Conservation (phyloP, 2,329 filamentous ascomycete genomes). For the Sphaerulina musiva region DNA sequence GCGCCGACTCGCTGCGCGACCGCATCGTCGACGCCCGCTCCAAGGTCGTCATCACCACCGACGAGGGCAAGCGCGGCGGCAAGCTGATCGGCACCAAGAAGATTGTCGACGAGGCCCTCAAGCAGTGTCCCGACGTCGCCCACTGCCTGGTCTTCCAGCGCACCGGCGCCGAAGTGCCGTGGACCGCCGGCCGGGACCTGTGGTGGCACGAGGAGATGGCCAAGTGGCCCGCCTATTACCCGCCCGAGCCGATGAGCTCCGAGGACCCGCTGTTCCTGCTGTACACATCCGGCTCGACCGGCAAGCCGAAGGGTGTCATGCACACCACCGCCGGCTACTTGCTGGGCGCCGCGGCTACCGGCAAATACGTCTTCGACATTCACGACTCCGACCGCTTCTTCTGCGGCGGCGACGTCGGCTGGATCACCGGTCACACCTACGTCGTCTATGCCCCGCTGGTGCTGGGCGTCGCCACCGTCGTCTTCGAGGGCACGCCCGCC, state of each 20-base stretch:
- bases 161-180: slow-evolving; percentile 86
- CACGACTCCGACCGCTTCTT: slow-evolving; percentile 92
- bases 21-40: slow-evolving; percentile 85
- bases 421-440: slow-evolving; percentile 98
- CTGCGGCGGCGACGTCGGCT: slow-evolving; percentile 96
- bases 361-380: slow-evolving; percentile 98
- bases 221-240: slow-evolving; percentile 89
- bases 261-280: slow-evolving; percentile 96
- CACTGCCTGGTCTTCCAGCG: slow-evolving; percentile 90
- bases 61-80: slow-evolving; percentile 95
- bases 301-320: slow-evolving; percentile 98
- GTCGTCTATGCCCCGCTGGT: slow-evolving; percentile 94
- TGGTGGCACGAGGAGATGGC: slow-evolving; percentile 99
- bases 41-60: slow-evolving; percentile 91
- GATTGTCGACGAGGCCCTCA: slow-evolving; percentile 95
- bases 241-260: slow-evolving; percentile 81
- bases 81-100: slow-evolving; percentile 98
- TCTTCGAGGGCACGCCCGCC: slow-evolving; percentile 95
- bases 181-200: slow-evolving; percentile 78
- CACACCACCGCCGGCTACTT: slow-evolving; percentile 94
- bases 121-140: slow-evolving; percentile 84
- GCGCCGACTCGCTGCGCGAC: slow-evolving; percentile 88
- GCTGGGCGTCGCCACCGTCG: slow-evolving; percentile 86
- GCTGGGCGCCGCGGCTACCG: slow-evolving; percentile 84
- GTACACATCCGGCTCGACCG: slow-evolving; percentile 95